Evolutionary conservation across 2,329 filamentous ascomycete genomes (phyloP).

Genomic region (Pseudogymnoascus sp.): DNA sequence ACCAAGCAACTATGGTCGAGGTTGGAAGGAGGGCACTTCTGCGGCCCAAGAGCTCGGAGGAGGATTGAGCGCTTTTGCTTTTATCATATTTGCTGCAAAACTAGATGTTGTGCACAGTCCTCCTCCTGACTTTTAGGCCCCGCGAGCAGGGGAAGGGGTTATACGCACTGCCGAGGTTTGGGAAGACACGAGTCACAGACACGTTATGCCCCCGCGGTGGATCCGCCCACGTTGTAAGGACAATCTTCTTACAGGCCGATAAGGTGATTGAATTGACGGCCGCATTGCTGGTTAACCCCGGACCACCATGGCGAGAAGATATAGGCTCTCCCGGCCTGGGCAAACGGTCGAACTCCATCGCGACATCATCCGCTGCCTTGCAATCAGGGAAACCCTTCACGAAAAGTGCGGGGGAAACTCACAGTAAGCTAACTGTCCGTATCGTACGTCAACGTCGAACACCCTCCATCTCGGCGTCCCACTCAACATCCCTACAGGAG

Average conservation of each 20-base stretch:
- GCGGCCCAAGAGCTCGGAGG: background rate
- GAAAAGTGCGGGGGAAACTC: background rate
- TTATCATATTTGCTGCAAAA: background rate
- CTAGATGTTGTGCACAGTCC: background rate
- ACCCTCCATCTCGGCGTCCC: background rate
- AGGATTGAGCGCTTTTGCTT: background rate
- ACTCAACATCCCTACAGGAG: constrained; percentile 22
- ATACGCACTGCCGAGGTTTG: background rate
- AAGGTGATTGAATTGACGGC: background rate
- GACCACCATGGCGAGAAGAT: background rate
- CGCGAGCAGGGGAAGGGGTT: background rate
- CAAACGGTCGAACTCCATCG: background rate
- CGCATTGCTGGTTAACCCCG: background rate
- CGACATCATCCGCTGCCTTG: background rate
- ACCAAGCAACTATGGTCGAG: background rate
- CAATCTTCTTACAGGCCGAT: background rate
- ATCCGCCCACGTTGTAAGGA: background rate
- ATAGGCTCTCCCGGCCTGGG: background rate
- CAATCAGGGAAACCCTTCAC: background rate
- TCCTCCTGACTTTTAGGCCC: background rate
- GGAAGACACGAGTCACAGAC: background rate
- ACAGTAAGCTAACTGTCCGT: background rate
- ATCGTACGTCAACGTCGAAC: background rate
- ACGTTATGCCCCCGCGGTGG: background rate
- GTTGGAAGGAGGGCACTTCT: background rate